Evolutionary conservation across 2,329 filamentous ascomycete genomes (phyloP).

Genomic region (Clarireedia monteithiana): DNA sequence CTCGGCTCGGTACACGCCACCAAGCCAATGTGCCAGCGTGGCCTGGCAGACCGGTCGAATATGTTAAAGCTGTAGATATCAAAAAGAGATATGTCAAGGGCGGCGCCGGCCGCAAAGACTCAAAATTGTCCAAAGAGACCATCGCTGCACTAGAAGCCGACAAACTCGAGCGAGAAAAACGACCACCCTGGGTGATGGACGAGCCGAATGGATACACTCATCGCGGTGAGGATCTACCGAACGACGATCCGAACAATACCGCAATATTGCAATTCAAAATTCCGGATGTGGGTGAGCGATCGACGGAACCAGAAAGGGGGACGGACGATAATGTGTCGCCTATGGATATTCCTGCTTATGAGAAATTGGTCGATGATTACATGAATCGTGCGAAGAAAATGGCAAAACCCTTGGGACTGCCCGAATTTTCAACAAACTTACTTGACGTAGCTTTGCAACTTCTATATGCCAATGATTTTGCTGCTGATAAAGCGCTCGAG

Average conservation of each 20-base stretch:
- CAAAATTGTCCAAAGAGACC: constrained; percentile 72
- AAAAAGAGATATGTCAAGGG: constrained; percentile 67
- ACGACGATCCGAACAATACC: constrained; percentile 67
- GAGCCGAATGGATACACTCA: constrained; percentile 79
- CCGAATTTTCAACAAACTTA: constrained; percentile 74
- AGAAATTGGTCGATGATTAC: constrained; percentile 63
- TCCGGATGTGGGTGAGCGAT: constrained; percentile 43
- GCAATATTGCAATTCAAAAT: constrained; percentile 74
- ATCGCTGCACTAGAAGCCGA: constrained; percentile 75
- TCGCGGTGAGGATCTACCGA: constrained; percentile 68
- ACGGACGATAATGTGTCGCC: constrained; percentile 29
- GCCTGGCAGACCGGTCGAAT: constrained; percentile 80
- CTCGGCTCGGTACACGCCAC: constrained; percentile 81
- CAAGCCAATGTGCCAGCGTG: constrained; percentile 81
- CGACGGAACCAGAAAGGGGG: constrained; percentile 30
- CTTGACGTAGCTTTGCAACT: constrained; percentile 74
- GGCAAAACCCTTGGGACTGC: constrained; percentile 57
- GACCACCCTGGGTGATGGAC: constrained; percentile 90
- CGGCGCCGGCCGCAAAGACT: constrained; percentile 53
- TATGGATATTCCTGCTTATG: constrained; percentile 25
- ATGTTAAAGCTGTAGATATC: constrained; percentile 79
- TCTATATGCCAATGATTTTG: constrained; percentile 64
- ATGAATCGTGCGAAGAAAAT: constrained; percentile 52
- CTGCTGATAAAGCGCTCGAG: constrained; percentile 62
- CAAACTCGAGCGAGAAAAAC: constrained; percentile 67